phyloP scores from a whole-genome alignment of 306 rosid species.

The Ormosia semicastrata region DNA sequence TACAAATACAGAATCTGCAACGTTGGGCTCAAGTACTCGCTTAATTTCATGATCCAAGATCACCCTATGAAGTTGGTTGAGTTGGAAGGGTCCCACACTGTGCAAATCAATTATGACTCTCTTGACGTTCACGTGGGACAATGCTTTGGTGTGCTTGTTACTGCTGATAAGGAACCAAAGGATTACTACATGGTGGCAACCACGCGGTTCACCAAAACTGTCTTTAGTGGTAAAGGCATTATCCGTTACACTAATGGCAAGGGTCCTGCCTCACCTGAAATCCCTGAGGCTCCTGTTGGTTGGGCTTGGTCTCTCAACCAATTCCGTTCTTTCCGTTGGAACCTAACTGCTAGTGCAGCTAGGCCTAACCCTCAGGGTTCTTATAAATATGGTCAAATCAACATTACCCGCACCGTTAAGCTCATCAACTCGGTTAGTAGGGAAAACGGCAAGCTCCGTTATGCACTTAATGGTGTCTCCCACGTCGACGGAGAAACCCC shows the following conservation, averaged over 20 bases:
- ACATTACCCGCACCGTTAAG: slow-evolving; percentile 70
- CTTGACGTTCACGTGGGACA: slow-evolving; percentile 77
- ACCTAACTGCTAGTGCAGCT: slow-evolving; percentile 88
- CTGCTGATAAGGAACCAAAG: slow-evolving; percentile 61
- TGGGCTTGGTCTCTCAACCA: slow-evolving; percentile 97
- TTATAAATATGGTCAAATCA: slow-evolving; percentile 70
- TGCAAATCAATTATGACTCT: slow-evolving; percentile 67
- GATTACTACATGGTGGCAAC: slow-evolving; percentile 80
- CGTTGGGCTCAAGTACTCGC: slow-evolving; percentile 61
- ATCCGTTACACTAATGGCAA: slow-evolving; percentile 51
- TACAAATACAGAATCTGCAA: slow-evolving; percentile 83
- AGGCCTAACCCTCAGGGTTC: slow-evolving; percentile 96
- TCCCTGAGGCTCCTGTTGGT: slow-evolving; percentile 62
- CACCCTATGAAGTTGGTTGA: slow-evolving; percentile 72
- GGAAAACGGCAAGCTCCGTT: slow-evolving; percentile 60
- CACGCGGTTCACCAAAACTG: slow-evolving; percentile 55
- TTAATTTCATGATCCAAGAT: slow-evolving; percentile 75
- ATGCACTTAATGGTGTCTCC: slow-evolving; percentile 69
- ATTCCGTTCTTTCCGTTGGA: slow-evolving; percentile 80
- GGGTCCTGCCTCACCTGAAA: slow-evolving; percentile 52
- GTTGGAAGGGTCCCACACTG: slow-evolving; percentile 84
- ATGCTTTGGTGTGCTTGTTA: slow-evolving; percentile 63
- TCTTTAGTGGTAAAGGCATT: slow-evolving; percentile 50
- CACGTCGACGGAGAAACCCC: slow-evolving; percentile 63
- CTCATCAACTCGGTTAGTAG: slow-evolving; percentile 47